phyloP scores from a whole-genome alignment of 164 flowering plant genomes.

The Stephania yunnanensis region DNA sequence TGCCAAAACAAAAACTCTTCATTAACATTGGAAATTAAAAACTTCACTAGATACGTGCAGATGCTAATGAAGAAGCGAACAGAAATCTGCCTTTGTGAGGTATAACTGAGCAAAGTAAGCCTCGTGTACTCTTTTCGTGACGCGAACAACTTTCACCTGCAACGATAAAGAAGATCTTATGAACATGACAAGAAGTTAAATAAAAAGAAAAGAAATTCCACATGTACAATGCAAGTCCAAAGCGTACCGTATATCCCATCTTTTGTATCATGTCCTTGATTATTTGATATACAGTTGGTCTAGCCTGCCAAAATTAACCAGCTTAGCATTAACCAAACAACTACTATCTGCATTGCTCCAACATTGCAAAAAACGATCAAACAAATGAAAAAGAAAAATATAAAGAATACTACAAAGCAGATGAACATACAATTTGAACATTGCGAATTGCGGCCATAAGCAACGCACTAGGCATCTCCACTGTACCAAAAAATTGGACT shows the following conservation, averaged over 20 bases:
- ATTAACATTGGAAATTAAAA: background rate
- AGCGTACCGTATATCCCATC: slow-evolving; percentile 82
- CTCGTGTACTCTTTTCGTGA: slow-evolving; percentile 94
- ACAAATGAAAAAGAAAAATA: background rate
- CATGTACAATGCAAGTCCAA: background rate
- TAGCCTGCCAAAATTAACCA: slow-evolving; percentile 48
- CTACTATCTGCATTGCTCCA: background rate
- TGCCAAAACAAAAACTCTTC: slow-evolving; percentile 1
- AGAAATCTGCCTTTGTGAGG: slow-evolving; percentile 55
- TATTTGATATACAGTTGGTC: slow-evolving; percentile 91
- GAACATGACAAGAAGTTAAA: background rate
- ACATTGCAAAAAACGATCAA: background rate
- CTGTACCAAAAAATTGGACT: slow-evolving; percentile 41
- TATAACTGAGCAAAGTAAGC: slow-evolving; percentile 91
- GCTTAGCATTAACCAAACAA: background rate
- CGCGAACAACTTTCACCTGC: slow-evolving; percentile 89
- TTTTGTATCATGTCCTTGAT: slow-evolving; percentile 88
- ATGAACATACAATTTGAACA: slow-evolving; percentile 77
- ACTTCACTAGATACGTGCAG: background rate
- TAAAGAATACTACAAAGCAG: background rate
- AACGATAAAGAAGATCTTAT: slow-evolving; percentile 6
- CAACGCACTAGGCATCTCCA: slow-evolving; percentile 94
- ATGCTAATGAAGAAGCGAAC: background rate
- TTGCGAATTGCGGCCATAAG: slow-evolving; percentile 97
- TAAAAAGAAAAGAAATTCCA: background rate